Evolutionary conservation across 768 basidiomycete species (phyloP), one percentile per base, ranked within the genome.

Genomic region (Boletellus sp.): DNA sequence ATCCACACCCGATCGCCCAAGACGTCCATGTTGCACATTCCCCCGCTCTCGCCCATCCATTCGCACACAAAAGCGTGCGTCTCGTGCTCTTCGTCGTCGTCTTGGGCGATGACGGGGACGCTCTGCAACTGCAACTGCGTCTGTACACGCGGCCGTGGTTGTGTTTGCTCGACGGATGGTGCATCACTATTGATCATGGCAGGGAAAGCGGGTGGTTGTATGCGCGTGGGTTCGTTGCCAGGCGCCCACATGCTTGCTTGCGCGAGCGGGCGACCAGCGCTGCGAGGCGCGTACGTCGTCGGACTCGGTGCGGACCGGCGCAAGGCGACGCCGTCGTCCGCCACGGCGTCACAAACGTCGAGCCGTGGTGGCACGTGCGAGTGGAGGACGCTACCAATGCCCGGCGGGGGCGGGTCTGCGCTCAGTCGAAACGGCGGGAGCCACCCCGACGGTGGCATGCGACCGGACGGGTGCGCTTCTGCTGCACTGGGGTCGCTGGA

Each of bases 21-120:
- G 16, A 63, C 41, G 26, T 40, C 17, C 57, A 59, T 64, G 42
- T 62, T 55, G 22, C 65, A 64, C 6, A 11, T 49, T 1, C 59
- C 8, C 28, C 28, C 57, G 15, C 33, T 42, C 33, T 59, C 40
- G 37, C 62, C 56, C 8, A 48, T 59, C 63, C 63, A 64, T 35
- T 65, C 52, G 9, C 62, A 67, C 19, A 42, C 28, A 16, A 45
- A 39, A 8, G 42, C 38, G 19, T 24, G 19, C 2, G 13, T 45
- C 7, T 54, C 56, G 6, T 56, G 49, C 13, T 43, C 48, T 0
- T 58, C 51, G 1, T 11, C 38, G 26, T 33, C 43, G 28, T 28
- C 28, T 11, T 28, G 9, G 28, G 28, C 9, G 8, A 28, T 11
- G 9, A 11, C 28, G 28, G 28, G 28, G 9, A 28, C 28, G 28